Evolutionary conservation across 2,329 filamentous ascomycete species (phyloP), one percentile per base, ranked within the genome.

Genomic region (Diaporthe destruens): DNA sequence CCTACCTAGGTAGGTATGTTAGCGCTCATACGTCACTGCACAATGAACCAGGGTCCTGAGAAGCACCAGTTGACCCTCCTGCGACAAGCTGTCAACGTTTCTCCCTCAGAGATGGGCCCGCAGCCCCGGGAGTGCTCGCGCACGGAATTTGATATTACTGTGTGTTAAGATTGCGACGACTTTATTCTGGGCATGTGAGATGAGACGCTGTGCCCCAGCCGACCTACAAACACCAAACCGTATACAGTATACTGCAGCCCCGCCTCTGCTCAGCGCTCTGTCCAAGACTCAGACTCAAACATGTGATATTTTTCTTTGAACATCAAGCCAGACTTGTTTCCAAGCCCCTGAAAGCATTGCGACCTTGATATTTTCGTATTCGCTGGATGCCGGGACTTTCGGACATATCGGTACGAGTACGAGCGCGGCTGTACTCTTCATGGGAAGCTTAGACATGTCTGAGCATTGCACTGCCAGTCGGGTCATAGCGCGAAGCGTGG

Each of bases 201-300:
- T 18, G 23, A 29, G 2, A 18, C 25, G 39, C 57, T 29, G 4
- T 61, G 56, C 11, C 12, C 44, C 14, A 61, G 36, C 56, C 29
- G 32, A 16, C 18, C 5, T 14, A 32, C 16, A 47, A 11, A 42
- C 18, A 51, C 23, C 1, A 8, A 49, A 29, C 6, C 2, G 39
- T 29, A n/a, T 18, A 20, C 11, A n/a, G n/a, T n/a, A n/a, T n/a
- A n/a, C 81, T 74, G 83, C 84, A 84, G 66, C 82, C 80, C 78
- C 91, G 90, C 76, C 87, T 88, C 68, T 83, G 83, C 56, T 85
- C 84, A n/a, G 91, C 79, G 20, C n/a, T n/a, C n/a, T n/a, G n/a
- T n/a, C n/a, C n/a, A 90, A 84, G 14, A 82, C 81, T 11, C 82
- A 78, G 47, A 88, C 39, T 42, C 79, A 79, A 89, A 88, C 88